Evolutionary conservation across 2,329 filamentous ascomycete species (phyloP).

Genomic region (Colletotrichum eremochloae): DNA sequence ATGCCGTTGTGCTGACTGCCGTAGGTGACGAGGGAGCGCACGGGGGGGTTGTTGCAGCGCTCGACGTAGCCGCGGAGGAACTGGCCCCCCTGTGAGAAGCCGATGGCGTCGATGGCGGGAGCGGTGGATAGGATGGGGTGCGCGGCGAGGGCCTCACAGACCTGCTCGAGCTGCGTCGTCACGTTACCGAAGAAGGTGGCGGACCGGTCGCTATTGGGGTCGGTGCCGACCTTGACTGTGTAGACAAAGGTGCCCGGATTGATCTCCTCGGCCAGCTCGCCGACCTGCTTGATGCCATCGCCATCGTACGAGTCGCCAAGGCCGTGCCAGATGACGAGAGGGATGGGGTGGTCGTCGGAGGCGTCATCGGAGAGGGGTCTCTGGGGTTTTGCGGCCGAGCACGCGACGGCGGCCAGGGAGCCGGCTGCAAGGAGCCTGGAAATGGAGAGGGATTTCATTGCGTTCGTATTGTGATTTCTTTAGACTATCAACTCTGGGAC

Average conservation of each 20-base stretch:
- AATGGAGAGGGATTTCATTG: slow-evolving; percentile 51
- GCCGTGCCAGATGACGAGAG: slow-evolving; percentile 95
- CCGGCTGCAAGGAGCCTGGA: slow-evolving; percentile 51
- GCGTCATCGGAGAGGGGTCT: slow-evolving; percentile 49
- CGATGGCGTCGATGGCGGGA: slow-evolving; percentile 88
- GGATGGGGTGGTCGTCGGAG: slow-evolving; percentile 77
- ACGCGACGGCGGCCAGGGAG: slow-evolving; percentile 43
- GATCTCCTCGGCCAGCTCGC: slow-evolving; percentile 75
- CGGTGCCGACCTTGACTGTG: slow-evolving; percentile 78
- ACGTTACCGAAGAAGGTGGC: slow-evolving; percentile 94
- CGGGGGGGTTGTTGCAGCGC: slow-evolving; percentile 82
- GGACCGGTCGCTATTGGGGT: slow-evolving; percentile 77
- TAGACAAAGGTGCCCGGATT: slow-evolving; percentile 90
- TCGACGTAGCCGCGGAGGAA: slow-evolving; percentile 94
- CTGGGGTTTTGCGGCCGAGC: slow-evolving; percentile 35
- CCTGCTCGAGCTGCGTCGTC: slow-evolving; percentile 79
- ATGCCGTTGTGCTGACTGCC: slow-evolving; percentile 96
- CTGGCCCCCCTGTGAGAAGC: slow-evolving; percentile 95
- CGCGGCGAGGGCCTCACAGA: slow-evolving; percentile 81
- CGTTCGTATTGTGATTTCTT: slow-evolving; percentile 33
- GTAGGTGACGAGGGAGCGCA: slow-evolving; percentile 87
- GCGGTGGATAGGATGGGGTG: slow-evolving; percentile 86
- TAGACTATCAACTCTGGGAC: slow-evolving; percentile 6
- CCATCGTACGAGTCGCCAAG: slow-evolving; percentile 80
- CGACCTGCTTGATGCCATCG: slow-evolving; percentile 80